These are phyloP conservation scores for Picochlorum sp. DNA, from an alignment of 139 green algal species.

Conservation along the genomic window DNA sequence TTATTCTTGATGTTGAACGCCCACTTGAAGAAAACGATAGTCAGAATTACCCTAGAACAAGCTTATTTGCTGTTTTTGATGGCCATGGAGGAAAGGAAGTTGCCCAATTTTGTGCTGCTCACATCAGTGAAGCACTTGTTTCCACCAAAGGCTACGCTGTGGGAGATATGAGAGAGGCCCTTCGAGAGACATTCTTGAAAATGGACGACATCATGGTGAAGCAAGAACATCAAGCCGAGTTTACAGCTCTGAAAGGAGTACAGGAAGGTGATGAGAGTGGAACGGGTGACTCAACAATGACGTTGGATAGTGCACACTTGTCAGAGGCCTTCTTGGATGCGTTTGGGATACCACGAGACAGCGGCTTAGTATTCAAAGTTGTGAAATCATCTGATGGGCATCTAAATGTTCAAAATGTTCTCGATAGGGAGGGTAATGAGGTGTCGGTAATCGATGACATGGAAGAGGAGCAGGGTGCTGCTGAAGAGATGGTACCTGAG, in stretches of 20 bases:
- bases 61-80: slow-evolving; percentile 51
- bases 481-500: slow-evolving; percentile 1
- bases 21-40: neutral
- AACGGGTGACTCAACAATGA: slow-evolving; percentile 10
- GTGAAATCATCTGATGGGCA: slow-evolving; percentile 10
- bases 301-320: slow-evolving; percentile 23
- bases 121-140: slow-evolving; percentile 28
- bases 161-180: slow-evolving; percentile 16
- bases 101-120: slow-evolving; percentile 27
- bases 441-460: neutral
- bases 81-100: slow-evolving; percentile 53
- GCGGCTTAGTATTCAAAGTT: slow-evolving; percentile 18
- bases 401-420: neutral
- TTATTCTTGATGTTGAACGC: slow-evolving; percentile 27
- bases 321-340: slow-evolving; percentile 34
- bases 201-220: slow-evolving; percentile 31
- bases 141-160: slow-evolving; percentile 4
- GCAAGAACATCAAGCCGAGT: slow-evolving; percentile 20
- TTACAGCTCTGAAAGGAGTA: slow-evolving; percentile 13
- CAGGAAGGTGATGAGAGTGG: slow-evolving; percentile 9
- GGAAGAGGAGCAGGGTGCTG: neutral
- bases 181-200: slow-evolving; percentile 25
- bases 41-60: neutral
- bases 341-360: slow-evolving; percentile 11
- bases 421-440: neutral